phyloP scores from a whole-genome alignment of 2,329 filamentous ascomycete genomes.

The Lecanicillium sp. region DNA sequence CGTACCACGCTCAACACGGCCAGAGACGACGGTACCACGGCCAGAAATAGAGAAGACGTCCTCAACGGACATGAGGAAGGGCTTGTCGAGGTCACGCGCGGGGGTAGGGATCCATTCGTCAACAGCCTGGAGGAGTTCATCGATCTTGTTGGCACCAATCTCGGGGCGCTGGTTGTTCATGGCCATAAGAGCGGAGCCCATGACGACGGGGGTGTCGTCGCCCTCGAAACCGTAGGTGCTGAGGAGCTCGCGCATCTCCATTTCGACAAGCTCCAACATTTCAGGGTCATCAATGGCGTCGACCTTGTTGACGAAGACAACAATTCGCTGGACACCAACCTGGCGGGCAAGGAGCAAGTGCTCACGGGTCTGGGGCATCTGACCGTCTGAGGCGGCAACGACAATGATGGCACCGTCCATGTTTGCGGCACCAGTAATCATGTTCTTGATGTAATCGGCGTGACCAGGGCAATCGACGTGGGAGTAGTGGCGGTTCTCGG shows the following conservation, averaged over 20 bases:
- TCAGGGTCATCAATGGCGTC: constrained; percentile 95
- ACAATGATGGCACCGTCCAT: constrained; percentile 99
- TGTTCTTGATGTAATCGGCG: constrained; percentile 99
- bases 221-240: constrained; percentile 92
- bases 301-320: constrained; percentile 99
- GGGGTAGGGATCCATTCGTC: constrained; percentile 97
- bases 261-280: constrained; percentile 99
- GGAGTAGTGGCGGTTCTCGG: constrained; percentile 90
- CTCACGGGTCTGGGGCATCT: constrained; percentile 99
- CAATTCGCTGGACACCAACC: constrained; percentile 95
- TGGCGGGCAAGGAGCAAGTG: constrained; percentile 96
- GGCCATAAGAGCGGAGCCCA: constrained; percentile 94
- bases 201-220: constrained; percentile 93
- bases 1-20: constrained; percentile 91
- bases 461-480: constrained; percentile 99
- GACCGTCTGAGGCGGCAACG: constrained; percentile 94
- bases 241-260: constrained; percentile 99
- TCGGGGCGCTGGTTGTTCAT: constrained; percentile 81
- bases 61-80: constrained; percentile 98
- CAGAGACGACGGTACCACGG: constrained; percentile 93
- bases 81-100: constrained; percentile 89
- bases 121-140: constrained; percentile 82
- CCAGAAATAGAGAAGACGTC: constrained; percentile 85
- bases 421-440: constrained; percentile 99
- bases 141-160: constrained; percentile 80